These are phyloP conservation scores for Ophiocordyceps sinensis DNA, from an alignment of 2,329 filamentous ascomycete genomes.

Conservation along the genomic window DNA sequence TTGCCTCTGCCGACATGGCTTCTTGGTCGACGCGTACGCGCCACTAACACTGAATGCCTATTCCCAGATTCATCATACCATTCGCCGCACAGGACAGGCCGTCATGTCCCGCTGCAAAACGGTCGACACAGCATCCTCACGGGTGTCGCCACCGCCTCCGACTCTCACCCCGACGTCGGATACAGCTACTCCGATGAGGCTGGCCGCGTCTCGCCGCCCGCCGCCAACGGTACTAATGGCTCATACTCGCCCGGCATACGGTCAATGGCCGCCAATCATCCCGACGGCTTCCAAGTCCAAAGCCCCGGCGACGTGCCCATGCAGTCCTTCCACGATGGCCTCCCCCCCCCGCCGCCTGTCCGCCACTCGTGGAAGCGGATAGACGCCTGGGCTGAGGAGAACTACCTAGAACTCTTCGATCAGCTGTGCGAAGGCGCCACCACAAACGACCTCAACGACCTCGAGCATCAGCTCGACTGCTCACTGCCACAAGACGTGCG, in stretches of 20 bases:
- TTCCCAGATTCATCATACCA: slow-evolving; percentile 73
- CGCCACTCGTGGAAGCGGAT: slow-evolving; percentile 88
- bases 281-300: slow-evolving; percentile 54
- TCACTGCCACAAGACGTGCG: slow-evolving; percentile 86
- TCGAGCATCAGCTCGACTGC: slow-evolving; percentile 92
- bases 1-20: background rate
- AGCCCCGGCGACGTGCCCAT: slow-evolving; percentile 79
- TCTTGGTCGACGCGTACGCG: background rate
- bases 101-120: slow-evolving; percentile 78
- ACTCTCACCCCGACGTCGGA: slow-evolving; percentile 74
- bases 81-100: slow-evolving; percentile 81
- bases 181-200: slow-evolving; percentile 66
- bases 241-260: slow-evolving; percentile 87
- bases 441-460: slow-evolving; percentile 86
- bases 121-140: slow-evolving; percentile 71
- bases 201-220: slow-evolving; percentile 34
- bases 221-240: slow-evolving; percentile 39
- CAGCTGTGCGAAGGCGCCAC: slow-evolving; percentile 88
- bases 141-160: slow-evolving; percentile 75
- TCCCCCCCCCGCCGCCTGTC: slow-evolving; percentile 78
- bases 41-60: background rate
- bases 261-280: slow-evolving; percentile 55
- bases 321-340: slow-evolving; percentile 87
- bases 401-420: slow-evolving; percentile 89
- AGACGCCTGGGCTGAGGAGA: slow-evolving; percentile 83